Evolutionary conservation across 1,284 basidiomycete genomes (phyloP), one percentile per base, ranked within the genome.

Genomic region (Pseudozyma sp.): DNA sequence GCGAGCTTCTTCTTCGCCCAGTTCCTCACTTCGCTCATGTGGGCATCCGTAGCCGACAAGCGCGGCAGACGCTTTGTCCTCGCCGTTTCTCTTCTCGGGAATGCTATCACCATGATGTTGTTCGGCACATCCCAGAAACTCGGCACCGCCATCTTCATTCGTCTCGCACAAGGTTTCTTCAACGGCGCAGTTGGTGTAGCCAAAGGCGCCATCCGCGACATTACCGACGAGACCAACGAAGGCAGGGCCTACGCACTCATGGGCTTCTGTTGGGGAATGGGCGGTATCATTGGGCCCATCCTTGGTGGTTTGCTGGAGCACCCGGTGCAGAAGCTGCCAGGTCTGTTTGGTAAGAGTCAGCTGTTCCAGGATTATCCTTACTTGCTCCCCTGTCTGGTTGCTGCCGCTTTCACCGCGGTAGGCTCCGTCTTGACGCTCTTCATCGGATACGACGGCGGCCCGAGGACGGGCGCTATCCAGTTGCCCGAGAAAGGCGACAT

Each of bases 201-300:
- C 43, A 81, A 80, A 44, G 93, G 94, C 19, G 92, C 92, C 7
- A 91, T 99, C 45, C 87, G 93, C 24, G 91, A 92, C 68, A 89
- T 99, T 62, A 96, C 96, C 0, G 94, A 96, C 78, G 86, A 89
- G 42, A 93, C 90, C 58, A 97, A 97, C 84, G 94, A 97, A 85
- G 93, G 92, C 37, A 89, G 94, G 74, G 95, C 95, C 14, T 97
- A 97, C 83, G 94, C 94, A 49, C 92, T 95, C 73, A 88, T 97
- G 54, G 94, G 94, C 19, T 97, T 97, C 85, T 94, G 91, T 73
- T 97, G 95, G 95, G 95, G 94, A 69, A 90, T 97, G 81, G 95
- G 95, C 71, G 94, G 94, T 89, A 85, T 85, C 67, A 65, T 84
- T 47, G 93, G 89, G 88, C 49, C 92, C 42, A 92, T 93, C 33